Conservation (phyloP, 1,139 yeast genomes). For the Taiozyma sp. region DNA sequence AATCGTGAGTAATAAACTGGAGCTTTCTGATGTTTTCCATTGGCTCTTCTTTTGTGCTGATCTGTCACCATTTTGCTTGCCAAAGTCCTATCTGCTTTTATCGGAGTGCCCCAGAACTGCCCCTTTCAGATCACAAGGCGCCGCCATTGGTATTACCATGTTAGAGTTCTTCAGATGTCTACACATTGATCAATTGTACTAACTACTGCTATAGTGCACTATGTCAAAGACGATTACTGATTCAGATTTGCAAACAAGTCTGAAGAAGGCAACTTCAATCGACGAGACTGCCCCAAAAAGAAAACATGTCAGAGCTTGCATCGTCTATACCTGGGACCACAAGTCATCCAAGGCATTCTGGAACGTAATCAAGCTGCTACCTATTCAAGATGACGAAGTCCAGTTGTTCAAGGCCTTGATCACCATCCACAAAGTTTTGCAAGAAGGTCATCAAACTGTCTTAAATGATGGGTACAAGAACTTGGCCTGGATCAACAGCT, state of each 20-base stretch:
- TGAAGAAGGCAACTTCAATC: constrained; percentile 79
- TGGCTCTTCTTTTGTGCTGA: neutral
- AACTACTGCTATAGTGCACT: neutral
- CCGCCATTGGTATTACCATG: neutral
- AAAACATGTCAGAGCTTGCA: constrained; percentile 91
- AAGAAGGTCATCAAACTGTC: constrained; percentile 90
- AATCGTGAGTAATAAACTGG: neutral
- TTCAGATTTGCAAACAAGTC: constrained; percentile 57
- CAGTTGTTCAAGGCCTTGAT: constrained; percentile 87
- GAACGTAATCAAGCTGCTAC: constrained; percentile 77
- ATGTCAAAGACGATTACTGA: constrained; percentile 31
- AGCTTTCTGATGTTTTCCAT: neutral
- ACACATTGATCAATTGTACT: neutral
- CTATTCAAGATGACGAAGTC: constrained; percentile 75
- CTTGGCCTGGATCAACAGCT: constrained; percentile 51
- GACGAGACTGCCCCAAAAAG: constrained; percentile 94
- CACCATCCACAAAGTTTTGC: constrained; percentile 86
- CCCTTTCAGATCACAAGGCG: neutral
- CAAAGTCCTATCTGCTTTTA: neutral
- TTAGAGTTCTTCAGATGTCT: neutral
- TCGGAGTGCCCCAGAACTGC: neutral
- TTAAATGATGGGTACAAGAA: constrained; percentile 79
- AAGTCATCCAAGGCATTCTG: constrained; percentile 82
- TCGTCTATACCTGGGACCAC: constrained; percentile 95
- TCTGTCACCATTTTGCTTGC: neutral